Conservation (phyloP, 2,329 filamentous ascomycete species). For the Fusarium pininemorale region DNA sequence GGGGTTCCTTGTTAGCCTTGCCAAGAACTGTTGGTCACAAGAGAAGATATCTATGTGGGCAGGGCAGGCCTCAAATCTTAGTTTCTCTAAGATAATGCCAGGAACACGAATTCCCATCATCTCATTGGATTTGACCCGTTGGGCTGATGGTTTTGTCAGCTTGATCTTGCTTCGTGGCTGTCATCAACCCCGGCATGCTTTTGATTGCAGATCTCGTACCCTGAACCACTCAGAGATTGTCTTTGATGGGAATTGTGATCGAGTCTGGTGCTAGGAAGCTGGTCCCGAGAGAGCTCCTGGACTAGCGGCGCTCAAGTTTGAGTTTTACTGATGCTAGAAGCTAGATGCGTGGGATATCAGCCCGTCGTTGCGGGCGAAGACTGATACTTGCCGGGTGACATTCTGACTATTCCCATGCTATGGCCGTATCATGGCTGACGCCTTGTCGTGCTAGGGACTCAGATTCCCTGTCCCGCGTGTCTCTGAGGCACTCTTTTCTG, state of each 20-base stretch:
- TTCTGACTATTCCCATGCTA: constrained; percentile 14
- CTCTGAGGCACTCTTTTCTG: neutral
- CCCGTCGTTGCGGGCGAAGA: constrained; percentile 20
- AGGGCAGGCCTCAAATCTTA: constrained; percentile 25
- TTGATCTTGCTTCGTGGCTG: neutral
- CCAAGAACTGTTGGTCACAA: constrained; percentile 23
- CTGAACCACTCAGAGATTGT: constrained; percentile 2
- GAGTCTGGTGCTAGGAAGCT: neutral
- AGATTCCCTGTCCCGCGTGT: neutral
- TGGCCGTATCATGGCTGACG: neutral
- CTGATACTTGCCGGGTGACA: neutral
- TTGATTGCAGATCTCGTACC: constrained; percentile 7
- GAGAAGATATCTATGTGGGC: constrained; percentile 16
- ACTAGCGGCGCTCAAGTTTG: constrained; percentile 32
- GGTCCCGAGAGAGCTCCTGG: neutral
- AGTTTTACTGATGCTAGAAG: constrained; percentile 9
- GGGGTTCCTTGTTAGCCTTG: neutral
- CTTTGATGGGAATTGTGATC: neutral
- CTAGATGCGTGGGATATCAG: constrained; percentile 13
- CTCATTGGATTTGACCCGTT: neutral
- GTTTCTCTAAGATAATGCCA: neutral
- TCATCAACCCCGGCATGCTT: constrained; percentile 1
- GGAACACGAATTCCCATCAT: constrained; percentile 1
- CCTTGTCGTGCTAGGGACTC: neutral
- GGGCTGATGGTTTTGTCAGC: neutral